Evolutionary conservation across 345 rosid species (phyloP), one percentile per base, ranked within the genome.

Genomic region (Corchorus capsularis): DNA sequence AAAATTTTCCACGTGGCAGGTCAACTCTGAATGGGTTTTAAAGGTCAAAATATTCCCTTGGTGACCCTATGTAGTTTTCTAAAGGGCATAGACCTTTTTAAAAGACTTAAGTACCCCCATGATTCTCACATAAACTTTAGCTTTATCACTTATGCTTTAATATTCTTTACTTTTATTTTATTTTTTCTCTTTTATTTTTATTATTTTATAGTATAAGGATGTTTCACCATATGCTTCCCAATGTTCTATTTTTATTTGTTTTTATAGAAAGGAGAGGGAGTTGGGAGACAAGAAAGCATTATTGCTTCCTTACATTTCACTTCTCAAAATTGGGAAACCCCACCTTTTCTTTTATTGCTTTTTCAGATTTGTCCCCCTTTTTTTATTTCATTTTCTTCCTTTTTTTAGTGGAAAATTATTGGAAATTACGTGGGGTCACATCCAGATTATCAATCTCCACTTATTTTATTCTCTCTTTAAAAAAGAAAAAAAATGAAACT

Each of bases 261-360:
- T 7, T 6, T 37, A 37, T 37, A 37, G 6, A 64, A 64, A n/a
- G 15, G 35, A 9, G 19, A 66, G 43, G 53, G 19, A 65, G 27
- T 19, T n/a, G 53, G 45, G 70, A 45, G 35, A 45, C 53, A 65
- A 19, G 16, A 19, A 19, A 66, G 8, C 15, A 66, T 66, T 20
- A 20, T 45, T 20, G 10, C 8, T 67, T 67, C 53, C 70, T 65
- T 65, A 20, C 52, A 43, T 14, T 64, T 46, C 12, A 43, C 69
- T 65, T 65, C 52, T 64, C 70, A 9, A 65, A 11, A n/a, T 65
- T 65, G 49, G 19, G 19, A 65, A 19, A n/a, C n/a, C n/a, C 8
- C 50, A 50, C 43, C n/a, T 50, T 34, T 32, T 57, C 32, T 0
- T 59, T 11, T 3, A 22, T 1, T 20, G 5, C 22, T 8, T 63